Evolutionary conservation across 257 asterid species (phyloP), one percentile per base, ranked within the genome.

Genomic region (Verbena officinalis): DNA sequence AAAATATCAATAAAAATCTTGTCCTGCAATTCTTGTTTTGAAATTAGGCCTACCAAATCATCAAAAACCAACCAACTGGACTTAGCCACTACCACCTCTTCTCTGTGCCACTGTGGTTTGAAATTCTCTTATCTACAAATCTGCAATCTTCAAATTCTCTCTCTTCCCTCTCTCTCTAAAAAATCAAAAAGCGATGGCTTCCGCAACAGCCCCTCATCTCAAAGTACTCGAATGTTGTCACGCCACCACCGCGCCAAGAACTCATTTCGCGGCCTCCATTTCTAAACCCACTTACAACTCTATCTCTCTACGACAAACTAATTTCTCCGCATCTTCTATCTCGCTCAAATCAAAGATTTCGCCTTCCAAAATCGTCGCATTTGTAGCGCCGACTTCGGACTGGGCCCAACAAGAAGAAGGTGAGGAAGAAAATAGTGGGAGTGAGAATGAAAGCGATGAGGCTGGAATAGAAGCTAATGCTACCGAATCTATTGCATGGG

Each of bases 371-470:
- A 53, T 73, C 21, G 65, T 61, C 34, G 77, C 84, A 1, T 67
- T 73, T 45, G 79, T 69, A 5, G 77, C 80, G 15, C 78, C 77
- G 44, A 66, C 80, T 61, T 76, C 82, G 0, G 82, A 76, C 21
- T 80, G 85, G 85, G 72, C 84, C 13, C 76, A 61, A 17, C 72
- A 79, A 36, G 77, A 69, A 39, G 80, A 65, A 49, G 76, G 44
- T 0, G 65, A 43, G 10, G 71, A 49, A 17, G 63, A 52, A 19
- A 17, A 20, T 16, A 39, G 33, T 9, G 62, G 13, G 45, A n/a
- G 7, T 44, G 45, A 15, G 45, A 31, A 13, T 43, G 36, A 51
- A 9, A 38, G 59, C 33, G 68, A 40, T 55, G 74, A 36, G 36
- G 74, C 30, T n/a, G 12, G 8, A 36, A 4, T 36, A 30, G 70